Conservation (phyloP, 306 rosid species). For the Prinsepia uniflora region DNA sequence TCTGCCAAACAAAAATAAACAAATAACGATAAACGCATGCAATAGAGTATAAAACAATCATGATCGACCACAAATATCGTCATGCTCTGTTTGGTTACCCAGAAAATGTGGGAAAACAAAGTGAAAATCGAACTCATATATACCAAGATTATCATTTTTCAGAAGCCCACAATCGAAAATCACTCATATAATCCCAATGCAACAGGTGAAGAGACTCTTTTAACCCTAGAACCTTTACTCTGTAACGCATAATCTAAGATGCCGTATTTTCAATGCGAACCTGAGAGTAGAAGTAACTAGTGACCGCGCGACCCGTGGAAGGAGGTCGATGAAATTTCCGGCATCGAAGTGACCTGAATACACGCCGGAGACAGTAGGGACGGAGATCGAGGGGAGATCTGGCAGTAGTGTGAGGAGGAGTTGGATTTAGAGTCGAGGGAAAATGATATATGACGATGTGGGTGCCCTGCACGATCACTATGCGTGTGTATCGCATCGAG, state of each 20-base stretch:
- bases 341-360: conserved; percentile 1
- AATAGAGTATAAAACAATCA: neutral
- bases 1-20: conserved; percentile 26
- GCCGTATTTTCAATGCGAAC: conserved; percentile 16
- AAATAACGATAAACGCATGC: neutral
- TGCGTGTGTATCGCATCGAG: conserved; percentile 6
- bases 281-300: neutral
- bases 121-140: neutral
- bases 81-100: neutral
- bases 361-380: conserved; percentile 22
- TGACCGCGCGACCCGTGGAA: conserved; percentile 5
- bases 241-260: conserved; percentile 8
- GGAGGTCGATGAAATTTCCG: neutral
- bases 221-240: conserved; percentile 11
- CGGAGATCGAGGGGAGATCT: conserved; percentile 37
- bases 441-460: conserved; percentile 24
- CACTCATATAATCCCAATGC: conserved; percentile 15
- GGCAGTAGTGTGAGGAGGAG: neutral
- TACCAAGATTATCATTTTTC: neutral
- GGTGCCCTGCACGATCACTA: conserved; percentile 45
- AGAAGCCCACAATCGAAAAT: neutral
- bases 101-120: neutral
- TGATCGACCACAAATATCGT: neutral
- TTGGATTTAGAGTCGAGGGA: conserved; percentile 23
- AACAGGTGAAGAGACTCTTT: too few relatives aligned